Evolutionary conservation across 768 basidiomycete genomes (phyloP).

Genomic region (Tulasnella sp.): DNA sequence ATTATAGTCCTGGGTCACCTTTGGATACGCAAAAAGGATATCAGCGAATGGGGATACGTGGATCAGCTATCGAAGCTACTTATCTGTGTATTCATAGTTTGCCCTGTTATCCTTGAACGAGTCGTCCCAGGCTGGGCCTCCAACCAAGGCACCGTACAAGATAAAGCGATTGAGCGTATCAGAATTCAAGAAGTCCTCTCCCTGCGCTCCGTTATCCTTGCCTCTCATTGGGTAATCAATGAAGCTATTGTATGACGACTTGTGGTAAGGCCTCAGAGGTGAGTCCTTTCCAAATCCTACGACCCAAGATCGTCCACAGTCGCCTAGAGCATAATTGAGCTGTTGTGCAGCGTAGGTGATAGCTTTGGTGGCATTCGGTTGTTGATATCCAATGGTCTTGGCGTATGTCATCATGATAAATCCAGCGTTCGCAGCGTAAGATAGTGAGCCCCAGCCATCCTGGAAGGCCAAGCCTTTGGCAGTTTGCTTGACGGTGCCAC

Average conservation of each 20-base stretch:
- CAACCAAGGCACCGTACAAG: slow-evolving; percentile 5
- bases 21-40: not conserved
- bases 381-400: slow-evolving; percentile 5
- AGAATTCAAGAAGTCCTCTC: slow-evolving; percentile 5
- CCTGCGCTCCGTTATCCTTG: not conserved
- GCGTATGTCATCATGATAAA: slow-evolving; percentile 8
- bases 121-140: slow-evolving; percentile 8
- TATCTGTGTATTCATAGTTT: slow-evolving; percentile 1
- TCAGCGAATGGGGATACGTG: not conserved
- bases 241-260: slow-evolving; percentile 10
- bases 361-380: not conserved
- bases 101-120: slow-evolving; percentile 2
- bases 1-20: slow-evolving; percentile 11
- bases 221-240: slow-evolving; percentile 5
- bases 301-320: slow-evolving; percentile 8
- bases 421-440: slow-evolving; percentile 3
- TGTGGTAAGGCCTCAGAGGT: slow-evolving; percentile 4
- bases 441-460: slow-evolving; percentile 4
- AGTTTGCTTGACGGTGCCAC: slow-evolving; percentile 6
- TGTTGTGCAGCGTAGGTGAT: slow-evolving; percentile 4
- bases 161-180: slow-evolving; percentile 7
- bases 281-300: slow-evolving; percentile 8
- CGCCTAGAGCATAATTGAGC: slow-evolving; percentile 6
- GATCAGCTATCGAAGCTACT: no score
- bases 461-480: slow-evolving; percentile 5